Conservation (phyloP, 768 basidiomycete species). For the Dentipellis fragilis region DNA sequence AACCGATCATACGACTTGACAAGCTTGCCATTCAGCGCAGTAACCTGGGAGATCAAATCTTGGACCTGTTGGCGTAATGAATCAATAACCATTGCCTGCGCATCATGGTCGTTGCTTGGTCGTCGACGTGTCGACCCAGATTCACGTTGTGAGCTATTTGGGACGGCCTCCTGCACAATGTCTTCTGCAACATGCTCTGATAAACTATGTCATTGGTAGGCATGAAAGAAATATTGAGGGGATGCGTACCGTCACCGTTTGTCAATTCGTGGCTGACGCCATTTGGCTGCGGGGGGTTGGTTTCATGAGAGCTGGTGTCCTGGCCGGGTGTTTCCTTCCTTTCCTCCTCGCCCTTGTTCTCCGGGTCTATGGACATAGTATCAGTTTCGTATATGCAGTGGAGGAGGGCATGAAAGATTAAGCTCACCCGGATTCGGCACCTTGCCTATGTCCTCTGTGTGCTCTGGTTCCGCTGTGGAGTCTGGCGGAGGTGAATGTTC, state of each 20-base stretch:
- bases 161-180: too few relatives aligned
- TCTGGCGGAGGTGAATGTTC: background rate
- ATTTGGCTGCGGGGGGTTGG: background rate
- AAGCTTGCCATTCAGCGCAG: slow-evolving; percentile 85
- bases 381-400: too few relatives aligned
- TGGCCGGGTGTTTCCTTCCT: background rate
- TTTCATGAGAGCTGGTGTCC: background rate
- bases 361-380: background rate
- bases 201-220: background rate
- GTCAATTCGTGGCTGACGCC: background rate
- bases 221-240: background rate
- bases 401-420: too few relatives aligned
- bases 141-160: background rate
- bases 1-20: slow-evolving; percentile 87
- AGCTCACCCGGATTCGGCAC: too few relatives aligned
- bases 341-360: background rate
- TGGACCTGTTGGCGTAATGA: slow-evolving; percentile 75
- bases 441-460: background rate
- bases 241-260: background rate
- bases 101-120: slow-evolving; percentile 34
- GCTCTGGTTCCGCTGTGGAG: background rate
- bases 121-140: slow-evolving; percentile 3
- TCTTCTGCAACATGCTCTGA: background rate
- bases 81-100: slow-evolving; percentile 75
- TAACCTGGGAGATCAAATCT: slow-evolving; percentile 84